Conservation (phyloP, 768 basidiomycete species). For the Boletellus emodensis region DNA sequence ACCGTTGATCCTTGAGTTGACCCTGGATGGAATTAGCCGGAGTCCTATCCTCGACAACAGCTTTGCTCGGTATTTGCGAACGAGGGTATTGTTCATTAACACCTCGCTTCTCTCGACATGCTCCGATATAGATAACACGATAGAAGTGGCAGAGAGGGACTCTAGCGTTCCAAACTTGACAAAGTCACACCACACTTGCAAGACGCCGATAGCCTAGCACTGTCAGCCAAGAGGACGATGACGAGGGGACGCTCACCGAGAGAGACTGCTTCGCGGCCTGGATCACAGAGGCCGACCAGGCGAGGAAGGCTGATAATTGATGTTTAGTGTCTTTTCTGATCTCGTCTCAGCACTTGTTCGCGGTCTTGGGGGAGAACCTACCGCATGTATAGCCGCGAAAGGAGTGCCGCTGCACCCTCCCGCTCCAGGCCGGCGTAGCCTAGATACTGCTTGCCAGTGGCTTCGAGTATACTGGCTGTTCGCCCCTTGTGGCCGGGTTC, state of each 20-base stretch:
- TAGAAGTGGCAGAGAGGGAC: constrained; percentile 40
- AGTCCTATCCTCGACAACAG: constrained; percentile 61
- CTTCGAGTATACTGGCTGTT: constrained; percentile 57
- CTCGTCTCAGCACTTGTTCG: constrained; percentile 8
- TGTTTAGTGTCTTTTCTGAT: constrained; percentile 55
- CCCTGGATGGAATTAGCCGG: constrained; percentile 52
- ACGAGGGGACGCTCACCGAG: constrained; percentile 37
- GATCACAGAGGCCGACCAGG: constrained; percentile 41
- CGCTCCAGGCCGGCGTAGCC: constrained; percentile 76
- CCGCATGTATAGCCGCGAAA: constrained; percentile 81
- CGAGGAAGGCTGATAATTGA: constrained; percentile 50
- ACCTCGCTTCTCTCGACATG: constrained; percentile 38
- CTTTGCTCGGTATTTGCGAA: constrained; percentile 69
- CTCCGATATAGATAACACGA: constrained; percentile 44
- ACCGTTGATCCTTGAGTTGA: constrained; percentile 42
- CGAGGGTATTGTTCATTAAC: constrained; percentile 54
- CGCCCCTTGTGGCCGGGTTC: constrained; percentile 47
- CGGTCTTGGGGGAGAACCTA: constrained; percentile 29
- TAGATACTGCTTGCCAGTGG: constrained; percentile 54
- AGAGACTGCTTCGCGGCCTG: constrained; percentile 43
- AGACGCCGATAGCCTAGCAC: constrained; percentile 58
- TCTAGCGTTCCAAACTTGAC: constrained; percentile 58
- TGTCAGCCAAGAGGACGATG: constrained; percentile 1
- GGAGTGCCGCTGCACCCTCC: constrained; percentile 75
- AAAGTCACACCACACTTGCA: constrained; percentile 70